Conservation (phyloP, 1,139 yeast species). For the Scheffersomyces cryptocercus region DNA sequence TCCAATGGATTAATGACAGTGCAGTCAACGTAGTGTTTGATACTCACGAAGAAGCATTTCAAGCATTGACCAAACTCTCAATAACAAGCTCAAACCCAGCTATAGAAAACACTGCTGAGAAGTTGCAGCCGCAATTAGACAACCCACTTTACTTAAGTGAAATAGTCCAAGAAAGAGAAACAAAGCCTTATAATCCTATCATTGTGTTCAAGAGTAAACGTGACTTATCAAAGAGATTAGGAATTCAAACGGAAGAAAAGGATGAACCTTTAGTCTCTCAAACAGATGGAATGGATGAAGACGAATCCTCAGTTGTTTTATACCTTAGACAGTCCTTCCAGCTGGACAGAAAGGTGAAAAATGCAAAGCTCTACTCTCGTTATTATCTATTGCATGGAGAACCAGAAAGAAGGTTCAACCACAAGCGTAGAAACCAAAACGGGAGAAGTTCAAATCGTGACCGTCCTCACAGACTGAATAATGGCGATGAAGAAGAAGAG, state of each 20-base stretch:
- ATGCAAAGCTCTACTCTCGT: conserved; percentile 61
- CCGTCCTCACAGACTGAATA: conserved; percentile 20
- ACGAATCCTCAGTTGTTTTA: conserved; percentile 42
- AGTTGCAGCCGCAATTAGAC: conserved; percentile 4
- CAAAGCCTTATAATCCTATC: conserved; percentile 40
- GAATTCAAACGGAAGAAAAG: conserved; percentile 16
- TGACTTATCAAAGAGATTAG: conserved; percentile 32
- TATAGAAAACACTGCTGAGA: conserved; percentile 4
- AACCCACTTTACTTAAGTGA: conserved; percentile 21
- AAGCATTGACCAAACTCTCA: conserved; percentile 39
- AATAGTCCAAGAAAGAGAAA: conserved; percentile 34
- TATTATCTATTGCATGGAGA: conserved; percentile 76
- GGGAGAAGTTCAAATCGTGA: conserved; percentile 6
- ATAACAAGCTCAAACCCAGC: conserved; percentile 19
- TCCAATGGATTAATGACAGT: conserved; percentile 74
- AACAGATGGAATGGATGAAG: conserved; percentile 39
- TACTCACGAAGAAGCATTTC: conserved; percentile 41
- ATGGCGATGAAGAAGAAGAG: conserved; percentile 20
- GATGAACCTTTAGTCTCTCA: conserved; percentile 17
- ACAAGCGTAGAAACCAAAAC: conserved; percentile 9
- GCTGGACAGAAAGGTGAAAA: conserved; percentile 58
- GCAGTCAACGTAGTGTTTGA: conserved; percentile 57
- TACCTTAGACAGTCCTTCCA: conserved; percentile 52
- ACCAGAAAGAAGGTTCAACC: conserved; percentile 48
- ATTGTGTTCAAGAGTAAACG: conserved; percentile 38